Evolutionary conservation across 495 filamentous ascomycete species (phyloP), one percentile per base, ranked within the genome.

Genomic region (Aspergillus ostianus): DNA sequence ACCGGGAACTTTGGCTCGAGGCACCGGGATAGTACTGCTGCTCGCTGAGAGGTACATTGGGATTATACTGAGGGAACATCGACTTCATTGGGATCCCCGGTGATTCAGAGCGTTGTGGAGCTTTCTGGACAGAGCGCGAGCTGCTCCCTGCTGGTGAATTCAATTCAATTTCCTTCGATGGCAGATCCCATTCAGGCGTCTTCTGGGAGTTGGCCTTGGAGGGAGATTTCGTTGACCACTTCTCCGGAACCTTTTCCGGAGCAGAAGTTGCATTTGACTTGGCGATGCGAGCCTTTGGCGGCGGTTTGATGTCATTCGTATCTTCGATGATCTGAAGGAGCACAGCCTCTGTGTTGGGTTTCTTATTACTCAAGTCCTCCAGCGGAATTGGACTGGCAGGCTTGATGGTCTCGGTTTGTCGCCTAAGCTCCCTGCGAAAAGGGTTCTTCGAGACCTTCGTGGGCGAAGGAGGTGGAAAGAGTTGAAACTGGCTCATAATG

Each of bases 11-110:
- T 68, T 80, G 57, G 73, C 62, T 69, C 82, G 82, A 56, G 13
- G 60, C 49, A 4, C 82, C 85, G 12, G 87, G 87, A 56, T 81
- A 85, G 66, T 92, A 91, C 45, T 80, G 75, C 67, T 94, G 90
- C 56, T 85, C 83, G 58, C 81, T 80, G 23, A 91, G 79, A 9
- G 88, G 82, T 9, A 89, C 51, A n/a, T 82, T 82, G 10, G 86
- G 85, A 69, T 96, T 85, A 66, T 91, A 93, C n/a, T 79, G 83
- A 15, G 91, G 91, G 68, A 96, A 94, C 59, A 94, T 94, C 15
- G 86, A 88, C 58, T 75, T 78, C 74, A 89, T 88, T 65, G 78
- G 67, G 53, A 70, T 50, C 8, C 72, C 68, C 0, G 80, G 68
- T 46, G 77, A 67, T 63, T 69, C 56, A 41, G 69, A 60, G 47